Conservation (phyloP, 805 yeast genomes). For the Candida tallmaniae region DNA sequence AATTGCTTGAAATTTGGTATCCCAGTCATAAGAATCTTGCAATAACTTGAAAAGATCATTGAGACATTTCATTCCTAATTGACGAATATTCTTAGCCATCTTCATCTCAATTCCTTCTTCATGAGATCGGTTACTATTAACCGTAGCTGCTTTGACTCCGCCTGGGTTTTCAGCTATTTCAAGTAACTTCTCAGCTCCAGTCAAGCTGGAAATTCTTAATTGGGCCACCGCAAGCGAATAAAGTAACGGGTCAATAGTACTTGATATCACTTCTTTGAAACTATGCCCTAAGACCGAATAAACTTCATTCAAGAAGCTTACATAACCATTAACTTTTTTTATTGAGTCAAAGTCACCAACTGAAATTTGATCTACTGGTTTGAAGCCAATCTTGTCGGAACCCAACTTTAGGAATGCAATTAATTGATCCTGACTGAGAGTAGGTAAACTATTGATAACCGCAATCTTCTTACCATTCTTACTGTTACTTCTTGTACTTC, state of each 20-base stretch:
- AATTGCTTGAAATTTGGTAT: conserved; percentile 41
- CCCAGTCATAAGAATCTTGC: conserved; percentile 56
- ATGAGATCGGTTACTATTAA: background rate
- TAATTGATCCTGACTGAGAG: conserved; percentile 48
- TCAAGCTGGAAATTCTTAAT: conserved; percentile 1
- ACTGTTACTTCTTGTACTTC: conserved; percentile 59
- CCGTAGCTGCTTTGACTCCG: background rate
- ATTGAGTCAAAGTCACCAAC: conserved; percentile 27
- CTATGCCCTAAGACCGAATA: conserved; percentile 56
- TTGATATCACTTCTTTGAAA: conserved; percentile 43
- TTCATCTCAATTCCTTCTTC: conserved; percentile 26
- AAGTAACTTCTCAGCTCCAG: background rate
- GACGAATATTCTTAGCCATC: conserved; percentile 57
- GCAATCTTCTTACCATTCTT: conserved; percentile 71
- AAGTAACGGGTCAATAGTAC: conserved; percentile 54
- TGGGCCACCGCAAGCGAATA: conserved; percentile 55
- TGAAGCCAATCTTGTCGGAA: conserved; percentile 46
- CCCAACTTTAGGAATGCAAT: conserved; percentile 60
- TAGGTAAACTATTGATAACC: conserved; percentile 59
- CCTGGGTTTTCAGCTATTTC: background rate
- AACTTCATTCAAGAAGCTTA: conserved; percentile 55
- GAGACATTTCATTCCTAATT: conserved; percentile 62
- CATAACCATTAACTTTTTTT: conserved; percentile 59
- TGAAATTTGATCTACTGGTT: conserved; percentile 23
- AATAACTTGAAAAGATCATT: conserved; percentile 50